Evolutionary conservation across 176 grass and related monocot genomes (phyloP), one percentile per base, ranked within the genome.

Genomic region (Pontederia paniculata): DNA sequence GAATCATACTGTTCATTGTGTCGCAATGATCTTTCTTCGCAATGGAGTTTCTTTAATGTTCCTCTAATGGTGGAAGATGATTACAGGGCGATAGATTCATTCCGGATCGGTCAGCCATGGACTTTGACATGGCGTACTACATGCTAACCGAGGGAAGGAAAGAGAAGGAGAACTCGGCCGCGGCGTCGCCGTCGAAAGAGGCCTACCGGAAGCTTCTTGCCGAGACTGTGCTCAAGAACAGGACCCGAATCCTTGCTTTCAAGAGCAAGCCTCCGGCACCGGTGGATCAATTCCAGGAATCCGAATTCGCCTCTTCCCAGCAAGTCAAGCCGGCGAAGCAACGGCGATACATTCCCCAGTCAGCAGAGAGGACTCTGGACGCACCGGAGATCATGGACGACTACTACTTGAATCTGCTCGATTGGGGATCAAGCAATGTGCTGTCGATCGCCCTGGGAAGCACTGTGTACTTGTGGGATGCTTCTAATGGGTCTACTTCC

Each of bases 61-160:
- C 42, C 65, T 8, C 17, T n/a, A n/a, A n/a, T 57, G 70, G 69
- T 31, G 25, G 25, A 1, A 5, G 31, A 55, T 9, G 28, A 31
- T 77, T 12, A 41, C 71, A 87, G 83, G 83, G 78, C 9, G 82
- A 85, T 69, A 77, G 82, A 62, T 85, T 85, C 55, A 85, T 80
- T 9, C 58, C 82, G 0, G 59, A 65, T 54, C 61, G 82, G 43
- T 85, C 77, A 10, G 73, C 73, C 12, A 80, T 85, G 77, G 82
- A 85, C 58, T 76, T 85, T 63, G 82, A 85, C 70, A 23, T 85
- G 59, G 82, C 82, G 48, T 70, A 77, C 44, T 80, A 85, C 58
- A 69, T 85, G 44, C 73, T 85, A 48, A 85, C 77, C 2, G 82
- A 80, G 77, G 50, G 73, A 13, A 85, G 57, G 77, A 85, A 77